These are phyloP conservation scores for Lactarius indigo DNA, from an alignment of 768 basidiomycete species.

Conservation along the genomic window DNA sequence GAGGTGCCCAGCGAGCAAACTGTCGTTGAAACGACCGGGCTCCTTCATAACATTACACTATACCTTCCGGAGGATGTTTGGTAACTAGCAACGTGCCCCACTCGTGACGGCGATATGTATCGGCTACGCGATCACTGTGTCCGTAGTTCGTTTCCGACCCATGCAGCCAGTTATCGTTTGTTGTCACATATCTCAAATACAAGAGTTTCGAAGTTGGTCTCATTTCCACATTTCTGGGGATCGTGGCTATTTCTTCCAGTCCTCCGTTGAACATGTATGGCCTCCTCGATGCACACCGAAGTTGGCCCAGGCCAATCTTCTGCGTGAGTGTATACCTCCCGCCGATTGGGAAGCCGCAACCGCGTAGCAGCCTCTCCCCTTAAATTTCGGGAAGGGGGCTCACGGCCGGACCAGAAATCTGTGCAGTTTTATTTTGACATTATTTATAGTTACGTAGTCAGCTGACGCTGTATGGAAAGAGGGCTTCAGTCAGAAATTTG, in stretches of 20 bases:
- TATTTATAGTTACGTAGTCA: too few relatives aligned
- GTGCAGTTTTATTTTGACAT: too few relatives aligned
- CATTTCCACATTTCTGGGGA: background rate
- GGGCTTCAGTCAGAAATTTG: too few relatives aligned
- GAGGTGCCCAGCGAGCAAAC: slow-evolving; percentile 25
- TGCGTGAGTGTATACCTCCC: background rate
- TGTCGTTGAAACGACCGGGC: background rate
- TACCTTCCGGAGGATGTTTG: background rate
- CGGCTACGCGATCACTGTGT: background rate
- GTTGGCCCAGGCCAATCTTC: background rate
- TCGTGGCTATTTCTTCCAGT: background rate
- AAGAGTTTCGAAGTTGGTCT: background rate
- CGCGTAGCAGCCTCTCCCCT: too few relatives aligned
- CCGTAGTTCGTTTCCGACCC: background rate
- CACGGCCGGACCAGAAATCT: too few relatives aligned
- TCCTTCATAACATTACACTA: background rate
- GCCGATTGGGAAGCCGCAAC: background rate
- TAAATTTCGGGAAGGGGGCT: too few relatives aligned
- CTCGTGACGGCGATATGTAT: background rate
- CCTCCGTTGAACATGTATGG: background rate
- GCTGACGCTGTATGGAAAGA: too few relatives aligned
- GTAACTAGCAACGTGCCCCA: background rate
- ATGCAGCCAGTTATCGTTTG: background rate
- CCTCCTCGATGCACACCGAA: background rate
- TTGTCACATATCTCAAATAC: background rate